A percentile compares a stretch with the other conserved stretches of the same genome.
These are phyloP conservation scores for Coprinellus micaceus DNA, from an alignment of 768 basidiomycete genomes.

Conservation along the genomic window DNA sequence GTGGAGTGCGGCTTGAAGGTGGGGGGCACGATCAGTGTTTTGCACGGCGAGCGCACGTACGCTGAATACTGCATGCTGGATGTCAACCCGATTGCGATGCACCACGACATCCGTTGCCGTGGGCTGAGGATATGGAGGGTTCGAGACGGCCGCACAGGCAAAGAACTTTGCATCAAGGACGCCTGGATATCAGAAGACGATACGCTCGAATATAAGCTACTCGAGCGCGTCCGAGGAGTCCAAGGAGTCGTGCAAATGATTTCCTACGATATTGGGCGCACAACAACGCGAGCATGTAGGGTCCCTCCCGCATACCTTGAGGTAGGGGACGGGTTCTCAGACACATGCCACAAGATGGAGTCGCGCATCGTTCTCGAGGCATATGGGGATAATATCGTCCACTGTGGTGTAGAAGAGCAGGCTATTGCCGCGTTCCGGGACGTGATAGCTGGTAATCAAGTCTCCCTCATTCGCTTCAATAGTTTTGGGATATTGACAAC, in stretches of 20 bases:
- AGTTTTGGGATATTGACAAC: neutral
- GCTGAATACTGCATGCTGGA: neutral
- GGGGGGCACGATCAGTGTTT: neutral
- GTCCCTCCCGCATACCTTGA: neutral
- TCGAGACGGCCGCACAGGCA: neutral
- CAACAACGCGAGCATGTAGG: neutral
- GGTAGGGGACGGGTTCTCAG: neutral
- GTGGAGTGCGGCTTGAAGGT: neutral
- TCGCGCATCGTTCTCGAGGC: neutral
- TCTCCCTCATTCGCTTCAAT: neutral
- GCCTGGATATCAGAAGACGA: neutral
- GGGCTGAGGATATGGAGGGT: neutral
- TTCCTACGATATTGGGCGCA: neutral
- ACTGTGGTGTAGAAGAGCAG: neutral
- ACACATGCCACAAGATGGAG: neutral
- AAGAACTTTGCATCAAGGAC: neutral
- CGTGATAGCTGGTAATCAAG: neutral
- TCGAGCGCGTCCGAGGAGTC: neutral
- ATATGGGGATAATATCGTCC: neutral
- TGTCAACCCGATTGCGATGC: neutral
- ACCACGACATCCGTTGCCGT: neutral
- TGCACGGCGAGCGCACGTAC: neutral
- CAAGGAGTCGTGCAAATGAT: neutral
- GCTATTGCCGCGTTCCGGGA: neutral
- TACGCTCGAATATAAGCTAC: neutral